Conservation (phyloP, 225 moss, liverwort and hornwort species). For the Neckera pumila region DNA sequence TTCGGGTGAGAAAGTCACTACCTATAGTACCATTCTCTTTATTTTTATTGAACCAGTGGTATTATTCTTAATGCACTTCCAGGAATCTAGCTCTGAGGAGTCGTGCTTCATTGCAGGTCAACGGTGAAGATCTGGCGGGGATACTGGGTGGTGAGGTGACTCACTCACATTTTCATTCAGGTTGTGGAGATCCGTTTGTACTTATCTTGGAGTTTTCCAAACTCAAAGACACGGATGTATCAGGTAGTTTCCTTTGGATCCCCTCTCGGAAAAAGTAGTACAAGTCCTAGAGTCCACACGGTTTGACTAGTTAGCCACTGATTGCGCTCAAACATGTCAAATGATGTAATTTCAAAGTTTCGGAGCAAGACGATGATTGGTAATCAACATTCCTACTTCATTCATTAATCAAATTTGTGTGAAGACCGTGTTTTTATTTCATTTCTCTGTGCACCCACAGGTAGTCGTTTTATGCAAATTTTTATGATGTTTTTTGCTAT, state of each 20-base stretch:
- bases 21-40: neutral
- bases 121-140: slow-evolving; percentile 21
- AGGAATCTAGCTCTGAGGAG: neutral
- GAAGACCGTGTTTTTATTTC: neutral
- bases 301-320: neutral
- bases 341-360: neutral
- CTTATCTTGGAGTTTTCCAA: slow-evolving; percentile 13
- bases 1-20: slow-evolving; percentile 9
- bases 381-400: neutral
- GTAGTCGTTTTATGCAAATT: neutral
- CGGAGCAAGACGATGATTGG: neutral
- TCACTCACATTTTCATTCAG: slow-evolving; percentile 8
- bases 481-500: neutral
- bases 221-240: neutral
- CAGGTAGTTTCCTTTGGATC: neutral
- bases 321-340: neutral
- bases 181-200: slow-evolving; percentile 19
- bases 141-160: slow-evolving; percentile 35
- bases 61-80: neutral
- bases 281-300: neutral
- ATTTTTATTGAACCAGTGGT: neutral
- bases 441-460: neutral
- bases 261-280: neutral
- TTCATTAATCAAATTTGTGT: neutral
- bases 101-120: slow-evolving; percentile 9